Evolutionary conservation across 169 alveolate species (phyloP).

Genomic region (Eimeria brunetti): DNA sequence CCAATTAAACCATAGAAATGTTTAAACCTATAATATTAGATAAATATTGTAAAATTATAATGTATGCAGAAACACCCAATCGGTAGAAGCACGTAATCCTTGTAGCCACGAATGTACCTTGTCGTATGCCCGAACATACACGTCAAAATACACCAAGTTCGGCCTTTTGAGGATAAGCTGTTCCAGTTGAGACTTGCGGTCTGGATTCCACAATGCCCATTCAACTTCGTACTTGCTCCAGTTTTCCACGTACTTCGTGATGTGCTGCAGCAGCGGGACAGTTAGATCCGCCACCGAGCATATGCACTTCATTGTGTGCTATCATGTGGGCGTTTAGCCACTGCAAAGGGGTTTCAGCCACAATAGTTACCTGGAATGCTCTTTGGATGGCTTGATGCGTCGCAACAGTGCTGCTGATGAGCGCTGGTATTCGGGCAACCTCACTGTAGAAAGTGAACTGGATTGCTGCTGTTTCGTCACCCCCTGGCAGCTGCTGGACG

Average conservation of each 20-base stretch:
- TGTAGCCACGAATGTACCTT: conserved; percentile 41
- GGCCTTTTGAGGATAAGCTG: conserved; percentile 80
- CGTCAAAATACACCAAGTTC: conserved; percentile 83
- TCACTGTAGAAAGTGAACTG: conserved; percentile 85
- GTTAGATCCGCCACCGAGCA: not conserved
- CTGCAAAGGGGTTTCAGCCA: conserved; percentile 19
- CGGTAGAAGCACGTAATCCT: too few relatives aligned
- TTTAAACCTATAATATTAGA: too few relatives aligned
- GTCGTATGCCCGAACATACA: conserved; percentile 80
- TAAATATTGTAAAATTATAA: too few relatives aligned
- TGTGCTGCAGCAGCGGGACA: conserved; percentile 59
- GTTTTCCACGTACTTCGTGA: conserved; percentile 82
- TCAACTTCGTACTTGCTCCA: conserved; percentile 86
- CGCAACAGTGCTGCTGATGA: conserved; percentile 84
- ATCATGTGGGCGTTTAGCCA: too few relatives aligned
- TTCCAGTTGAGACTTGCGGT: conserved; percentile 83
- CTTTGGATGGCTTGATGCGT: conserved; percentile 85
- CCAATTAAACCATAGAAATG: too few relatives aligned
- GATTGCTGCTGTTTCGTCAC: conserved; percentile 77
- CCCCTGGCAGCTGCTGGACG: conserved; percentile 83
- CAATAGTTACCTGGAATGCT: conserved; percentile 80
- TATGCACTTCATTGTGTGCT: not conserved
- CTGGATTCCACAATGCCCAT: conserved; percentile 86
- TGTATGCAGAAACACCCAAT: not conserved
- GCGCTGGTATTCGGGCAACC: conserved; percentile 84